Percentiles rank a stretch among this genome's conserved stretches.
Evolutionary conservation across 129 eudicot species (phyloP).

Genomic region (Logfia minima): DNA sequence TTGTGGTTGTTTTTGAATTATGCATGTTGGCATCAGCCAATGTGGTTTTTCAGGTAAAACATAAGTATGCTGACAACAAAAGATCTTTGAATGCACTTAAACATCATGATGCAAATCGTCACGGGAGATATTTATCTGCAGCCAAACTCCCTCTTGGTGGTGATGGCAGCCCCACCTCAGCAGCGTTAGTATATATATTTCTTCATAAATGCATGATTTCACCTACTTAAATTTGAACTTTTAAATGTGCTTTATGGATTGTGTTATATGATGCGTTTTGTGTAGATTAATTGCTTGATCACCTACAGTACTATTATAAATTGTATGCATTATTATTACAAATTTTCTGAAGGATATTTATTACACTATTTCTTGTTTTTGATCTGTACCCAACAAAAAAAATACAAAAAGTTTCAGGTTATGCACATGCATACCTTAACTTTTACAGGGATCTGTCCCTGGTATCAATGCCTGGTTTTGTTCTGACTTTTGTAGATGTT

Average conservation of each 20-base stretch:
- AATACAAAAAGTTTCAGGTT: too few relatives aligned
- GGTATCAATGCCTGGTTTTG: neutral
- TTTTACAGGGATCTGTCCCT: neutral
- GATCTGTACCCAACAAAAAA: neutral
- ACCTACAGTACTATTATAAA: too few relatives aligned
- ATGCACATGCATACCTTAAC: neutral
- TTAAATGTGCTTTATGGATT: slow-evolving; percentile 14
- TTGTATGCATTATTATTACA: too few relatives aligned
- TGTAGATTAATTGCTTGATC: neutral
- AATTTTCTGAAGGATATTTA: neutral
- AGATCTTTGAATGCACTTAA: slow-evolving; percentile 37
- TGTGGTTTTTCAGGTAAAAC: slow-evolving; percentile 62
- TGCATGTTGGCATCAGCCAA: slow-evolving; percentile 33
- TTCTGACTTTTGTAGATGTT: neutral
- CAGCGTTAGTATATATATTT: slow-evolving; percentile 55
- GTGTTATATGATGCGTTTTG: neutral
- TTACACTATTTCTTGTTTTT: neutral
- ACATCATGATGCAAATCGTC: slow-evolving; percentile 61
- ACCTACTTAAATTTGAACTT: neutral
- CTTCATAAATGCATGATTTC: neutral
- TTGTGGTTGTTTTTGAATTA: slow-evolving; percentile 28
- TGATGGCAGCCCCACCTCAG: slow-evolving; percentile 61
- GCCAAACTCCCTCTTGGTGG: slow-evolving; percentile 71
- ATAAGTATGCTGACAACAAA: slow-evolving; percentile 51
- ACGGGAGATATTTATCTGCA: slow-evolving; percentile 53